phyloP scores from a whole-genome alignment of 2,329 filamentous ascomycete genomes.

The Aspergillus sp. region DNA sequence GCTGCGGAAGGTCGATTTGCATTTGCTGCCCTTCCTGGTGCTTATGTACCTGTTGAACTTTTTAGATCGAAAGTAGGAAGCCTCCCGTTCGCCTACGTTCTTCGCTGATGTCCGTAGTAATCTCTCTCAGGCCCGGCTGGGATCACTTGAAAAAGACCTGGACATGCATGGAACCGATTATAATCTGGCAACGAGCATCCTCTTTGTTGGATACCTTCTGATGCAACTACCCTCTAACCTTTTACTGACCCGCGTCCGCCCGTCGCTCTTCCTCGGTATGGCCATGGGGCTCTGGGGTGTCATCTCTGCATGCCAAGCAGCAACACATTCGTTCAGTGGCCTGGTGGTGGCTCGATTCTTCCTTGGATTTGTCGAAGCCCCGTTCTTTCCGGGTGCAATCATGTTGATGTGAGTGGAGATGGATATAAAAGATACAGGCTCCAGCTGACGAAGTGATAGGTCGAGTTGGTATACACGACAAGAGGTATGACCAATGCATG shows the following conservation, averaged over 20 bases:
- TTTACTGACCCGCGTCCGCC: constrained; percentile 53
- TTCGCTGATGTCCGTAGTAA: constrained; percentile 33
- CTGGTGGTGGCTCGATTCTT: constrained; percentile 44
- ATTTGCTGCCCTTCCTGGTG: constrained; percentile 29
- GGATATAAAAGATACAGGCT: too few species aligned
- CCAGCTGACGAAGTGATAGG: constrained; percentile 14
- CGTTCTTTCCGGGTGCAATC: constrained; percentile 63
- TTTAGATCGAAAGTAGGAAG: constrained; percentile 28
- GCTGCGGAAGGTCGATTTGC: constrained; percentile 27
- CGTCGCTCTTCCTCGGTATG: constrained; percentile 53
- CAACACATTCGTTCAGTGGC: constrained; percentile 40
- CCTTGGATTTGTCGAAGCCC: constrained; percentile 38
- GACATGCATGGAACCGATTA: constrained; percentile 57
- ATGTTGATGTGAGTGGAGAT: constrained; percentile 49
- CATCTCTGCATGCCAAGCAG: constrained; percentile 33
- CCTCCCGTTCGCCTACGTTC: too few species aligned
- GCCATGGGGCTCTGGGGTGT: constrained; percentile 37
- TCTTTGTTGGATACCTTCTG: constrained; percentile 60
- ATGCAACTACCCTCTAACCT: constrained; percentile 65
- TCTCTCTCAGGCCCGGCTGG: constrained; percentile 55
- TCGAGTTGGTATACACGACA: constrained; percentile 68
- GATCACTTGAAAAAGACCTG: constrained; percentile 54
- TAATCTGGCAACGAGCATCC: constrained; percentile 55
- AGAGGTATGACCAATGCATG: constrained; percentile 42
- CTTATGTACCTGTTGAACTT: constrained; percentile 34